These are phyloP conservation scores for Penicillium manginii DNA, from an alignment of 495 filamentous ascomycete genomes.

Conservation along the genomic window DNA sequence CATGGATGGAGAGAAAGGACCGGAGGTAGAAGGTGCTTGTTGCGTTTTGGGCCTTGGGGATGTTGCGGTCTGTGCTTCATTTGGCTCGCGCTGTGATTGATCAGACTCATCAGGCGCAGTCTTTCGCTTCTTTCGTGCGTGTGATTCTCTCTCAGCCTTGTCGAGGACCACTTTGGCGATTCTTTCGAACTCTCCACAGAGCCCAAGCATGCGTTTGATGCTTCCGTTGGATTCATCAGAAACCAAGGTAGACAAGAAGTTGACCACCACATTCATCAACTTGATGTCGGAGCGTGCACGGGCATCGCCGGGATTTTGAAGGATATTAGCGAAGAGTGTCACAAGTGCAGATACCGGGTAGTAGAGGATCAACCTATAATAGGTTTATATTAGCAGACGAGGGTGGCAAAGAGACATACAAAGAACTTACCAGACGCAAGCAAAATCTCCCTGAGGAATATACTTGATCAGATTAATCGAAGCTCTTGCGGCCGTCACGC, in stretches of 20 bases:
- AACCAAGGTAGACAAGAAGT: constrained; percentile 80
- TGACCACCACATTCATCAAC: constrained; percentile 90
- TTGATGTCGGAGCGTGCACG: constrained; percentile 86
- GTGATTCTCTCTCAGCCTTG: constrained; percentile 80
- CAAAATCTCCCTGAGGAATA: constrained; percentile 91
- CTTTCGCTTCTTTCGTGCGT: constrained; percentile 80
- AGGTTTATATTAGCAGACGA: constrained; percentile 11
- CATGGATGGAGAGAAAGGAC: constrained; percentile 39
- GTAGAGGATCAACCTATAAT: constrained; percentile 85
- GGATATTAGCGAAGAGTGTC: constrained; percentile 93
- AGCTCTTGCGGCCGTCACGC: constrained; percentile 87
- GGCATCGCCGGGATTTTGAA: constrained; percentile 92
- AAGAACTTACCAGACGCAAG: constrained; percentile 85
- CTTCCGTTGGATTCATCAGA: constrained; percentile 78
- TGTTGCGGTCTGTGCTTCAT: constrained; percentile 28
- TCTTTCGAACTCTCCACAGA: constrained; percentile 93
- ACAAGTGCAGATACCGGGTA: constrained; percentile 96
- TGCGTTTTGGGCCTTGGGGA: constrained; percentile 22
- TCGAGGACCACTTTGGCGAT: constrained; percentile 93
- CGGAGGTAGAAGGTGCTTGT: constrained; percentile 31
- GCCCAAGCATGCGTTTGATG: constrained; percentile 87
- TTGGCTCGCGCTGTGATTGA: constrained; percentile 22
- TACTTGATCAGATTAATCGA: constrained; percentile 95
- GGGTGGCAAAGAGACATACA: background rate
- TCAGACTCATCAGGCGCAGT: constrained; percentile 48